Base-by-base conservation (phyloP, 345 rosid genomes). In the Passiflora organensis region DNA sequence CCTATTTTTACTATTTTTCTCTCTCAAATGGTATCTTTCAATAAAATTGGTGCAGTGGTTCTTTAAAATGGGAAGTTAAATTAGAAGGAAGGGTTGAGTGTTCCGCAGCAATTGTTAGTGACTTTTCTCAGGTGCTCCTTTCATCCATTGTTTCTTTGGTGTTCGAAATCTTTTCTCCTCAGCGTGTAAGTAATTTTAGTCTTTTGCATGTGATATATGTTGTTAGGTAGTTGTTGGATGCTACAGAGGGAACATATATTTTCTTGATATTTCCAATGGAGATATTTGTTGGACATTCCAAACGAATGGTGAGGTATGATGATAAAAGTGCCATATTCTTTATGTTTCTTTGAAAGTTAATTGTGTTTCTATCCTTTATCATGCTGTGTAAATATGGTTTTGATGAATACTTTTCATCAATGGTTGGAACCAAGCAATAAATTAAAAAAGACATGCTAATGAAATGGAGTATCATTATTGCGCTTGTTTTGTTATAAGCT, bases 181-280 rank as follows among this genome's bases (percentile, higher is more conserved):
- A 28, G 8, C 34, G 8, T n/a, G n/a, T n/a, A n/a, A n/a, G n/a
- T n/a, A n/a, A n/a, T n/a, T n/a, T n/a, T n/a, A n/a, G n/a, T n/a
- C n/a, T n/a, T n/a, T 28, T 28, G 8, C 34, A 28, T 2, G 5
- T 28, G 34, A 28, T 28, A 2, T 62, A 44, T 51, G 13, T 56
- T 24, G 28, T 57, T 73, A 86, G 98, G 87, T 91, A 48, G 94
- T 86, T 18, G 82, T 91, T 65, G 99, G 99, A 68, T 89, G 96
- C 83, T 89, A 93, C 58, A 66, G 64, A 59, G 95, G 96, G 59
- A 81, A 82, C 51, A 66, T 93, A 56, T 89, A 93, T 68, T 86
- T 93, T 69, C 72, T 93, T 58, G 87, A 93, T 60, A 80, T 80
- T 71, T 65, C 63, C 47, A 78, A 56, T 36, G 99, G 99, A 53